Base-by-base conservation (phyloP, 345 rosid genomes). In the Euphorbia lathyris region DNA sequence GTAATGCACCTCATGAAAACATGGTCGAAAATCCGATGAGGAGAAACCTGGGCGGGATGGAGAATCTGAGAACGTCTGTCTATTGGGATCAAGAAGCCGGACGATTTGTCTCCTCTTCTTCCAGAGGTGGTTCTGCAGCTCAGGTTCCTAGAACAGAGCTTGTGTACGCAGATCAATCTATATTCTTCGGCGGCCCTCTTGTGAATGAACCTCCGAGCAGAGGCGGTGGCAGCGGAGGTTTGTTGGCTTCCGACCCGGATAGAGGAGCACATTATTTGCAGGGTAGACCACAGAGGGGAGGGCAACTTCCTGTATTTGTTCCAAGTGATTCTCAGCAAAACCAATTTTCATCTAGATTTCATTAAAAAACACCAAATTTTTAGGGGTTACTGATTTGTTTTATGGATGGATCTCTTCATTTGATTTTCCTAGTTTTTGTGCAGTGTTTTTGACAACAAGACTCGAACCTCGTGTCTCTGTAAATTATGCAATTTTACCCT, bases 81-180 rank as follows among this genome's bases (percentile, higher is more conserved):
- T 81, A 85, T 66, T 91, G 98, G 98, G 94, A 93, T 81, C 94
- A 80, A 55, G 92, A 89, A 78, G 97, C 97, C 3, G 93, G 92
- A 62, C 86, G 92, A 65, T 93, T 89, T 14, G 88, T 89, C 30
- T 85, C 93, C 29, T 82, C 93, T 0, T 81, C 88, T 23, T 51
- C 83, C 23, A 57, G 72, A 53, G 79, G 58, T 43, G 70, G 70
- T 7, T 38, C 80, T 26, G 53, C 82, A 11, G 75, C 79, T 5
- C 88, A 78, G 81, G 74, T 58, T 50, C 81, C 83, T 0, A 81
- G 90, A 64, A 29, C 85, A 19, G 93, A 90, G 73, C 87, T 89
- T 70, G 67, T 80, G 38, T 76, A 84, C 79, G 68, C 86, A 0
- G 87, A 86, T 50, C 90, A 83, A 60, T 78, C 90, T 38, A 87